Evolutionary conservation across 306 rosid genomes (phyloP), one percentile per base, ranked within the genome.

Genomic region (Sphenostylis stenocarpa): DNA sequence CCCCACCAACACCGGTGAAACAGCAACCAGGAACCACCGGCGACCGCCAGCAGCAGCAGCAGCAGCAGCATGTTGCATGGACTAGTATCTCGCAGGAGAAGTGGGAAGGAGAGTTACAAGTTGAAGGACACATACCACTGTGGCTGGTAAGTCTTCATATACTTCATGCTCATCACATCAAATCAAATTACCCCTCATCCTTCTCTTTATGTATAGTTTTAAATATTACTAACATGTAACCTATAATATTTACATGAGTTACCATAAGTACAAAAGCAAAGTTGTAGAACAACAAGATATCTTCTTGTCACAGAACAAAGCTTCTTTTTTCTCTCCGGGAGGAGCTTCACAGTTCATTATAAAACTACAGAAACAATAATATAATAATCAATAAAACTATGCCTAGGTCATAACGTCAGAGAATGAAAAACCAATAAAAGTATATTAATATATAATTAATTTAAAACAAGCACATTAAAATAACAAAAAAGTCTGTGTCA

Each of bases 21-120:
- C 39, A 75, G 24, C 39, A 20, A 12, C 34, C 71, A 0, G 77
- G 47, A 17, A 70, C 39, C 26, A 39, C 71, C 36, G 82, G 15
- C 8, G 62, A 17, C 39, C 70, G 28, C 39, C 71, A 20, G 56
- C 84, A 81, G 47, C 98, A n/a, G 26, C 84, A 81, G 47, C 98
- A n/a, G 26, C 73, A 24, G 53, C 84, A 83, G 41, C 98, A 95
- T 39, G 96, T 87, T 58, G 98, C 98, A 15, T 95, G 98, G 98
- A 95, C 97, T 21, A 95, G 98, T 79, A 77, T 95, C 28, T 84
- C 80, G 0, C 97, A 89, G 63, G 97, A 95, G 60, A 85, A 87
- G 53, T 95, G 98, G 98, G 97, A 92, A 77, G 98, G 98, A 58
- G 90, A 95, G 89, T 82, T 92, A 4, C 49, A 44, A 62, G 92